Evolutionary conservation across 1,284 basidiomycete species (phyloP), one percentile per base, ranked within the genome.

Genomic region (Trichosporon sp.): DNA sequence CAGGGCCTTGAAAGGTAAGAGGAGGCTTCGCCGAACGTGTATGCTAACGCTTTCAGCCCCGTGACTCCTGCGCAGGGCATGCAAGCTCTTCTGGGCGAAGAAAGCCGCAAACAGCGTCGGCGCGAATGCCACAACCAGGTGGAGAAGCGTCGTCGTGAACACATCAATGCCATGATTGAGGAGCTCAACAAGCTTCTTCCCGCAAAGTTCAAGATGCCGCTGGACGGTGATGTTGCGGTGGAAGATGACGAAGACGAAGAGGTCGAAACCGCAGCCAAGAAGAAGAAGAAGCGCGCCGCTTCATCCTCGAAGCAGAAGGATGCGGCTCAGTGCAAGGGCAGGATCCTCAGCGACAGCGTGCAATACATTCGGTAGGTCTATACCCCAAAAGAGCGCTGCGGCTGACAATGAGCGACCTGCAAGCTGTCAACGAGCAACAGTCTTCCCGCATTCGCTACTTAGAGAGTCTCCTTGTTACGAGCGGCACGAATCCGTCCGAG

Each of bases 51-150:
- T n/a, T n/a, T n/a, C n/a, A 78, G 77, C 66, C 80, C 78, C 1
- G 71, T 80, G 21, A 79, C 80, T 0, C 78, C 80, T 0, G 76
- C 76, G 25, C 76, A 74, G 44, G 71, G 69, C 4, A 68, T 77
- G 3, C 68, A 73, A 1, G 12, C 53, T 6, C 64, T 76, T 5
- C 44, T 74, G 1, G 70, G 72, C 32, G 75, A 78, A 21, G 80
- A 81, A 25, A 68, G 73, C 11, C 76, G 78, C 70, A 80, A 79
- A 67, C 78, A 79, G 66, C 72, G 78, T 8, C 71, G 80, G 13
- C 74, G 80, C n/a, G 78, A 81, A 66, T 81, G 78, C 35, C 81
- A 82, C 72, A 82, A 82, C 62, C 79, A 80, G 56, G 81, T 82
- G 3, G 81, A 82, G 71, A 79, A 81, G 66, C 73, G 80, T 25